These are phyloP conservation scores for Solanum neorickii DNA, from an alignment of 257 asterid species.

Conservation along the genomic window DNA sequence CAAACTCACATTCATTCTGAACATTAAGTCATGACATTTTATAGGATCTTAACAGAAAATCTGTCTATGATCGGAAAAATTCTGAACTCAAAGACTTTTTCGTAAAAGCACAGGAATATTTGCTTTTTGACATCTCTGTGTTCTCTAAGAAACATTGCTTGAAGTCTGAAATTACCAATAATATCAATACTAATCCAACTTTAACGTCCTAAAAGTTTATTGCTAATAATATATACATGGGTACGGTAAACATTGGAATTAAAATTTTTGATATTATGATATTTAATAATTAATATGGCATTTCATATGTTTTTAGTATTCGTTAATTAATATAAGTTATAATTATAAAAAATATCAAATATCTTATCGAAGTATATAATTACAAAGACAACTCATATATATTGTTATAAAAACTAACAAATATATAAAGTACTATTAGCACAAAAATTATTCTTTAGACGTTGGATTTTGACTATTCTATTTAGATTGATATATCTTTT, in stretches of 20 bases:
- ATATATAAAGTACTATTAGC: too few relatives aligned
- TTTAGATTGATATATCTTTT: background rate
- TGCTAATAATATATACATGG: background rate
- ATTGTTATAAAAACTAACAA: too few relatives aligned
- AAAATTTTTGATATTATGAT: background rate
- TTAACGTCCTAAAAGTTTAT: background rate
- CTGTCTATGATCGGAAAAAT: background rate
- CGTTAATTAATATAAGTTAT: background rate
- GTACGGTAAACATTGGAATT: background rate
- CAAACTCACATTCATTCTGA: too few relatives aligned
- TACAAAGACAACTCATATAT: too few relatives aligned
- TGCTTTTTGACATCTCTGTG: background rate
- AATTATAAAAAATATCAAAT: too few relatives aligned
- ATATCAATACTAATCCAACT: too few relatives aligned
- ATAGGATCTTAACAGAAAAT: background rate
- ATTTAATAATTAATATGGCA: too few relatives aligned
- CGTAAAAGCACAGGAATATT: background rate
- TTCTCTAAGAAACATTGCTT: background rate
- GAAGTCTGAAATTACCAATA: background rate
- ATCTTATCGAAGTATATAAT: too few relatives aligned
- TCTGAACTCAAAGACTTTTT: background rate
- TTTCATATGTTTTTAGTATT: background rate
- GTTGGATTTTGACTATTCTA: too few relatives aligned
- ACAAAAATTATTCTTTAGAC: too few relatives aligned
- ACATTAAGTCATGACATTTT: background rate